A percentile compares a stretch with the other conserved stretches of the same genome.
Evolutionary conservation across 2,329 filamentous ascomycete species (phyloP).

Genomic region (Diplocarpon rosae): DNA sequence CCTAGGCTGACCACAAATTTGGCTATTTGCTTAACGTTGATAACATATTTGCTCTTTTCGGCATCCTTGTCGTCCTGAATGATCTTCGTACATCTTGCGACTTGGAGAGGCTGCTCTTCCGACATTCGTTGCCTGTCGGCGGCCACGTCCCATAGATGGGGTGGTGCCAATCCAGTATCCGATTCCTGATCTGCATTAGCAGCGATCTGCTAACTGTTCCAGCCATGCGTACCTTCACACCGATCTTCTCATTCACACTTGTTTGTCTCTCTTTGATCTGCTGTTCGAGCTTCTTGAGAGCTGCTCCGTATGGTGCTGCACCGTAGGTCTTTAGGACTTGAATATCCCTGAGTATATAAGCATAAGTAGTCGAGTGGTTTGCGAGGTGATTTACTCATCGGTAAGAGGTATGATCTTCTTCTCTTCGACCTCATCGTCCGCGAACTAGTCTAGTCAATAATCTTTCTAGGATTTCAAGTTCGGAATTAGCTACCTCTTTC

Average conservation of each 20-base stretch:
- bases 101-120: slow-evolving; percentile 95
- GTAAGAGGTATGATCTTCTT: slow-evolving; percentile 98
- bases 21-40: slow-evolving; percentile 99
- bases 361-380: slow-evolving; percentile 1
- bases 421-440: slow-evolving; percentile 93
- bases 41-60: slow-evolving; percentile 99
- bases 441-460: slow-evolving; percentile 40
- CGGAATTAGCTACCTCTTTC: slow-evolving; percentile 48
- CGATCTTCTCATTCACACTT: slow-evolving; percentile 98
- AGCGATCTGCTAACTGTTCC: not conserved
- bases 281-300: slow-evolving; percentile 95
- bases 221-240: slow-evolving; percentile 51
- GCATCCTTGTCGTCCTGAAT: slow-evolving; percentile 93
- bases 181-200: slow-evolving; percentile 58
- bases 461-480: not conserved
- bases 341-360: slow-evolving; percentile 65
- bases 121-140: slow-evolving; percentile 97
- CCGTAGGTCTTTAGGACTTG: slow-evolving; percentile 99
- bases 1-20: slow-evolving; percentile 98
- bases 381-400: slow-evolving; percentile 64
- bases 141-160: slow-evolving; percentile 97
- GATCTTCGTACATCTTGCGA: slow-evolving; percentile 97
- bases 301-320: slow-evolving; percentile 85
- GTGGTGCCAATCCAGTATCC: slow-evolving; percentile 93
- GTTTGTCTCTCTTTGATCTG: slow-evolving; percentile 99